Percentiles rank a stretch among this genome's conserved stretches.
phyloP scores from a whole-genome alignment of 176 grass and related monocot species.

The Triticum turgidum region DNA sequence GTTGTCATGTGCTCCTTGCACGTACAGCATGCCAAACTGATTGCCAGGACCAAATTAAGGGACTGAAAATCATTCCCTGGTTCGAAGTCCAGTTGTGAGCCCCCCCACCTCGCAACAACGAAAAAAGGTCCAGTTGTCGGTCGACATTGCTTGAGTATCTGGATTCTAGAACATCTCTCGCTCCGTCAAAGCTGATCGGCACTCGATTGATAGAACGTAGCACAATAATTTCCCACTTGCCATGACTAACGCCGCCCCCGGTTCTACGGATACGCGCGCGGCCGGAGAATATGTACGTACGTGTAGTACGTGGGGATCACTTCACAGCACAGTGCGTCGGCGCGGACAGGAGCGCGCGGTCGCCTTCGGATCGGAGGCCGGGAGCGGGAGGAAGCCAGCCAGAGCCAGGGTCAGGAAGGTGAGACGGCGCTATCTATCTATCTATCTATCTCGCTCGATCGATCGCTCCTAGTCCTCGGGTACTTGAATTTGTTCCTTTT shows the following conservation, averaged over 20 bases:
- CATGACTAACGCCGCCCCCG: not conserved
- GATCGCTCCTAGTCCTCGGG: not conserved
- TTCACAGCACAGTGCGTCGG: not conserved
- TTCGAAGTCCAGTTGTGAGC: not conserved
- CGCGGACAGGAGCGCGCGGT: not conserved
- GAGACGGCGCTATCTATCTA: not conserved
- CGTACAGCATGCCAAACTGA: not conserved
- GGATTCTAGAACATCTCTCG: not conserved
- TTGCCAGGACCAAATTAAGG: not conserved
- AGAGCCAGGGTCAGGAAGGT: not conserved
- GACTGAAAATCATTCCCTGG: not conserved
- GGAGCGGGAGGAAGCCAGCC: not conserved
- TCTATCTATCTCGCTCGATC: not conserved
- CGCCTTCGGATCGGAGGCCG: not conserved
- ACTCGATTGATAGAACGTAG: not conserved
- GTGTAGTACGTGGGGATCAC: not conserved
- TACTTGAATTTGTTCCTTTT: conserved; percentile 5
- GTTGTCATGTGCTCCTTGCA: not conserved
- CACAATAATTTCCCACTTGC: not conserved
- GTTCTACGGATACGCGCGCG: not conserved
- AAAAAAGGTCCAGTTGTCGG: too few species aligned
- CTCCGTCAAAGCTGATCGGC: not conserved
- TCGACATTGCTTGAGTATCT: too few species aligned
- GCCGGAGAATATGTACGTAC: not conserved
- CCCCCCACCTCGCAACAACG: too few species aligned